These are phyloP conservation scores for Chalciporus pseudorubinellus DNA, from an alignment of 768 basidiomycete genomes.

Conservation along the genomic window DNA sequence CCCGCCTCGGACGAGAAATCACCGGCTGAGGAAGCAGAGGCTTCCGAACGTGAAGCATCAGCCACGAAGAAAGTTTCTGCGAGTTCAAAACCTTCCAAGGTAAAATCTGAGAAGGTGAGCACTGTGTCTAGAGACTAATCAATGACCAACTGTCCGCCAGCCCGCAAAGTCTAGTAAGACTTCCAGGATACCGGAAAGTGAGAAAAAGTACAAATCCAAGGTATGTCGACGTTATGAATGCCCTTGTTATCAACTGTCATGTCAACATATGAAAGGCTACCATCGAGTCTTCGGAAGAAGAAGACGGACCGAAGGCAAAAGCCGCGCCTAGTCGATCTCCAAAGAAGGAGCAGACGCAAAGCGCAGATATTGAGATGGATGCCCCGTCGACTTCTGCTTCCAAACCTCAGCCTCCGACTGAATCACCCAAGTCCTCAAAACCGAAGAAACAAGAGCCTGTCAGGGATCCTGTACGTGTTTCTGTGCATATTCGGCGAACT, in stretches of 20 bases:
- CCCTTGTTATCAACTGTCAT: background rate
- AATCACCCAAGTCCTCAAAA: constrained; percentile 2
- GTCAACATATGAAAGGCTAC: constrained; percentile 14
- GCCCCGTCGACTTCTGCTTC: constrained; percentile 12
- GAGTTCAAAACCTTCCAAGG: constrained; percentile 12
- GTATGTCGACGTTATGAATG: constrained; percentile 5
- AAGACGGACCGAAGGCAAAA: constrained; percentile 10
- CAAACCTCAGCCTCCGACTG: background rate
- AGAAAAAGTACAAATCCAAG: constrained; percentile 26
- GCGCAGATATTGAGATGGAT: constrained; percentile 15
- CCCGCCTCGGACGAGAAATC: background rate
- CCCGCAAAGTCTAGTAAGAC: constrained; percentile 7
- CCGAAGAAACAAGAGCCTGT: constrained; percentile 5
- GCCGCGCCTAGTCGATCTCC: constrained; percentile 4
- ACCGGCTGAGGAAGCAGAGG: background rate
- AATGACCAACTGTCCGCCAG: constrained; percentile 3
- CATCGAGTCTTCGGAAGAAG: constrained; percentile 31
- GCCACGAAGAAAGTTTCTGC: constrained; percentile 11
- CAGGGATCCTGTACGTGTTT: constrained; percentile 22
- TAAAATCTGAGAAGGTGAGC: constrained; percentile 2
- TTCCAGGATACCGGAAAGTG: constrained; percentile 20
- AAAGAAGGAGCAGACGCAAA: constrained; percentile 7
- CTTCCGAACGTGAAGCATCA: constrained; percentile 2
- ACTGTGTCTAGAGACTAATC: background rate
- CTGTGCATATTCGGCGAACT: constrained; percentile 20